Conservation (phyloP, 2,329 filamentous ascomycete species). For the Phialophora tarda region DNA sequence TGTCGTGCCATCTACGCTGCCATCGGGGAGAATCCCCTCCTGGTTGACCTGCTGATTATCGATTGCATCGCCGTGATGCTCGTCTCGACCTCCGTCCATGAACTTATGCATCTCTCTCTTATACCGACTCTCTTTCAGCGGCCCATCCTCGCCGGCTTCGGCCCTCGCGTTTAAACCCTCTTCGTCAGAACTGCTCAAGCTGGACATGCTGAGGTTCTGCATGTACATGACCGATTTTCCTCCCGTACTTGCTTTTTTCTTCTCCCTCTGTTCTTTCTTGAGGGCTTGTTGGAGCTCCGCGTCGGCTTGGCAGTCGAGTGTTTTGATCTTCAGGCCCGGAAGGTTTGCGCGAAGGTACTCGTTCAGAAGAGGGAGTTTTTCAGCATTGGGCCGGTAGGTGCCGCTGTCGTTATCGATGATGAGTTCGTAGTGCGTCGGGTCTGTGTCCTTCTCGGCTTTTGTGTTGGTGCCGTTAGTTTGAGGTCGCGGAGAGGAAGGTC, state of each 20-base stretch:
- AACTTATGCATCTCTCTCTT: slow-evolving; percentile 37
- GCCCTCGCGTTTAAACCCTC: slow-evolving; percentile 59
- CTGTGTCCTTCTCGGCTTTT: slow-evolving; percentile 42
- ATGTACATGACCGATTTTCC: slow-evolving; percentile 61
- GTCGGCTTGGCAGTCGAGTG: slow-evolving; percentile 74
- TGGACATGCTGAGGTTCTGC: slow-evolving; percentile 55
- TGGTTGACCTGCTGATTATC: slow-evolving; percentile 1
- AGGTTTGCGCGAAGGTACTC: slow-evolving; percentile 74
- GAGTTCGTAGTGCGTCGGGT: slow-evolving; percentile 74
- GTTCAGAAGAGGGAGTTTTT: slow-evolving; percentile 73
- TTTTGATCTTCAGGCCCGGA: slow-evolving; percentile 74
- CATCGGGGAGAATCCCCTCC: not conserved
- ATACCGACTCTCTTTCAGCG: slow-evolving; percentile 27
- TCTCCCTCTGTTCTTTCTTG: slow-evolving; percentile 75
- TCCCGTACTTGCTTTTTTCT: slow-evolving; percentile 66
- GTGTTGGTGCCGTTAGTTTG: not conserved
- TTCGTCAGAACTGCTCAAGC: slow-evolving; percentile 62
- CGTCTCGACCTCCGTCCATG: slow-evolving; percentile 31
- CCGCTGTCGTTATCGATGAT: slow-evolving; percentile 95
- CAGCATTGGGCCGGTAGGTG: slow-evolving; percentile 86
- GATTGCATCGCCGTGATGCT: slow-evolving; percentile 24
- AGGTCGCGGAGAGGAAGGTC: not conserved
- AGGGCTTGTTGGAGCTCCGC: slow-evolving; percentile 73
- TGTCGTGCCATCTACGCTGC: not conserved
- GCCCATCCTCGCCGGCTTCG: slow-evolving; percentile 17